A percentile compares a stretch with the other conserved stretches of the same genome.
These are phyloP conservation scores for Phytophthora palmivora DNA, from an alignment of 352 stramenopile genomes.

Conservation along the genomic window DNA sequence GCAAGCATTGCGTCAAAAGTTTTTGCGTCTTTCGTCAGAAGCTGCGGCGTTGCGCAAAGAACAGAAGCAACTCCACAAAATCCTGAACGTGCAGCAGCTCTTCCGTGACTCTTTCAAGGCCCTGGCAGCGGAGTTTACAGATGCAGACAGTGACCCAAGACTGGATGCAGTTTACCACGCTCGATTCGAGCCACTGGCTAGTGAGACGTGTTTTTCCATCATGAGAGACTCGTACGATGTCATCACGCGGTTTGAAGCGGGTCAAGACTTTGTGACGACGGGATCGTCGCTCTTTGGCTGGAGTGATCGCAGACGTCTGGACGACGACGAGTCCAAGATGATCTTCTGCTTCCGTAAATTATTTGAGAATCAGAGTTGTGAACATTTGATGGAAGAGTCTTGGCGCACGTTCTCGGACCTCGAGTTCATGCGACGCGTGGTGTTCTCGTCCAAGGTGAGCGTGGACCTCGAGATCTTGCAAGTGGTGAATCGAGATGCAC, in stretches of 20 bases:
- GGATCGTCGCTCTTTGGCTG: conserved; percentile 67
- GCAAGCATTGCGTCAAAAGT: conserved; percentile 36
- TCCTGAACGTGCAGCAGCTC: conserved; percentile 67
- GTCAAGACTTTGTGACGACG: conserved; percentile 53
- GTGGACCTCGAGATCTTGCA: conserved; percentile 58
- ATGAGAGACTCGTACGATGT: conserved; percentile 67
- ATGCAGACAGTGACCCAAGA: conserved; percentile 16
- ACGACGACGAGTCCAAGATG: conserved; percentile 52
- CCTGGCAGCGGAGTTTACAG: conserved; percentile 38
- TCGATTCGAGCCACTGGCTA: conserved; percentile 38
- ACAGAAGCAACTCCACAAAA: conserved; percentile 53
- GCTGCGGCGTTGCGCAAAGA: conserved; percentile 54
- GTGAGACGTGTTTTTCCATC: conserved; percentile 44
- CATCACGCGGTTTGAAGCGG: conserved; percentile 59
- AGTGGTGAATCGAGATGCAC: conserved; percentile 54
- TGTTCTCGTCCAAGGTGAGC: conserved; percentile 55
- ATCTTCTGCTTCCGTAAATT: conserved; percentile 70
- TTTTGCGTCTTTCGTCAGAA: conserved; percentile 49
- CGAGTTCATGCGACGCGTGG: conserved; percentile 50
- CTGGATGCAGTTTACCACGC: conserved; percentile 45
- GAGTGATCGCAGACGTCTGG: conserved; percentile 60
- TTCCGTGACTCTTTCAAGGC: conserved; percentile 52
- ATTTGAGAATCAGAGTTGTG: conserved; percentile 41
- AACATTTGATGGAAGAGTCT: conserved; percentile 52
- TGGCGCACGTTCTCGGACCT: conserved; percentile 47